phyloP scores from a whole-genome alignment of 2,329 filamentous ascomycete species.

The Neurospora sp. region DNA sequence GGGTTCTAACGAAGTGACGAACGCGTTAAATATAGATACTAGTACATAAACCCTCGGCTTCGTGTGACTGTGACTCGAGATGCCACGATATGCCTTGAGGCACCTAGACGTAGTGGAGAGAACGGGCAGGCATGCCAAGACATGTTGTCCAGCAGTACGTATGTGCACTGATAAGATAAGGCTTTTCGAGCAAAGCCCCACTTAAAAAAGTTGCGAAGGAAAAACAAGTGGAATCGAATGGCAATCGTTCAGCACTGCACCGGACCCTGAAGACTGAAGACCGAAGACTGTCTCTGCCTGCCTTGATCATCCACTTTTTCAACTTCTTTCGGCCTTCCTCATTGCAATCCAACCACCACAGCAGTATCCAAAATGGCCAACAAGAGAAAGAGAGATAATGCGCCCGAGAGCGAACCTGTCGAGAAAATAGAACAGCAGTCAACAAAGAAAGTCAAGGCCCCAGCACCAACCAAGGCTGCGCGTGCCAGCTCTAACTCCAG shows the following conservation, averaged over 20 bases:
- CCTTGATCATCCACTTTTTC: not conserved
- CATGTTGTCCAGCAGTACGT: not conserved
- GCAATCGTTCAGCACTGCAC: not conserved
- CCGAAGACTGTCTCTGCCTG: not conserved
- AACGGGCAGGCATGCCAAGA: not conserved
- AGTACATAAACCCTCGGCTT: not conserved
- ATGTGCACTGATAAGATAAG: not conserved
- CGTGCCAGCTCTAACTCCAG: not conserved
- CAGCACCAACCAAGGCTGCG: constrained; percentile 5
- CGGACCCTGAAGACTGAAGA: not conserved
- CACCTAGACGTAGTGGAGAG: not conserved
- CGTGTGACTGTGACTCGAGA: not conserved
- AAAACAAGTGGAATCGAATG: not conserved
- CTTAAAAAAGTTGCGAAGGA: not conserved
- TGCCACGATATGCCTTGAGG: not conserved
- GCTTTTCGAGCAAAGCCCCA: not conserved
- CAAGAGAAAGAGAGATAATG: constrained; percentile 20
- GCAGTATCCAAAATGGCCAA: constrained; percentile 18
- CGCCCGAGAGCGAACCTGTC: constrained; percentile 7
- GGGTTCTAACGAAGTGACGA: not conserved
- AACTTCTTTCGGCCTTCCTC: not conserved
- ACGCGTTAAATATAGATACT: not conserved
- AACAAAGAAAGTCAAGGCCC: constrained; percentile 12
- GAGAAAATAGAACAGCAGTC: constrained; percentile 7
- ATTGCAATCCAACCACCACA: constrained; percentile 1